Conservation (phyloP, 306 rosid genomes). For the Castanea sativa region DNA sequence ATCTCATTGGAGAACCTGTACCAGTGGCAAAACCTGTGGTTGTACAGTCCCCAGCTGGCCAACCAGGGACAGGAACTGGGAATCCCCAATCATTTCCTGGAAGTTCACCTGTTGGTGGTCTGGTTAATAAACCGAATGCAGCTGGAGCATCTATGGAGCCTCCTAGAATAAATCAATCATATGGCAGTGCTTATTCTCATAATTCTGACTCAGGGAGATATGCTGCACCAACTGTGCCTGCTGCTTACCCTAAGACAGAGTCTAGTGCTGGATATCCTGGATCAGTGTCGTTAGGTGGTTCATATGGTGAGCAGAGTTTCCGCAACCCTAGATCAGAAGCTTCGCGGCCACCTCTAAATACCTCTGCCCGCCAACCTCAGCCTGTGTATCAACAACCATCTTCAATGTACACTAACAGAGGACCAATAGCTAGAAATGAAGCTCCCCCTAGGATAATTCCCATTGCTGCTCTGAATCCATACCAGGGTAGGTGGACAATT, state of each 20-base stretch:
- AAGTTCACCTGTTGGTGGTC: conserved; percentile 28
- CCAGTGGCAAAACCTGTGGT: conserved; percentile 24
- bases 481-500: conserved; percentile 73
- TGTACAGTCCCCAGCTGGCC: conserved; percentile 30
- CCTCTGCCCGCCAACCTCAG: conserved; percentile 48
- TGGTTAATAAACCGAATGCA: conserved; percentile 34
- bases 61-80: conserved; percentile 35
- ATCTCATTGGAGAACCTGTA: conserved; percentile 57
- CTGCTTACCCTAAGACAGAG: conserved; percentile 21
- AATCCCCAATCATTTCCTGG: conserved; percentile 35
- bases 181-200: conserved; percentile 33
- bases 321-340: conserved; percentile 42
- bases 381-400: conserved; percentile 60
- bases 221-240: conserved; percentile 35
- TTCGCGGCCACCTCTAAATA: conserved; percentile 41
- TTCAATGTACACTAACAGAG: conserved; percentile 65
- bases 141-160: conserved; percentile 35
- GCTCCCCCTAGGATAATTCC: conserved; percentile 75
- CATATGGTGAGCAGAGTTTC: conserved; percentile 59
- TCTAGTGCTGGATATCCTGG: conserved; percentile 29
- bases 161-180: conserved; percentile 38
- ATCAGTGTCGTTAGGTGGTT: conserved; percentile 34
- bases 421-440: conserved; percentile 68
- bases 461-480: conserved; percentile 75
- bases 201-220: conserved; percentile 41